These are phyloP conservation scores for Ilyonectria robusta DNA, from an alignment of 2,329 filamentous ascomycete species.

Conservation along the genomic window DNA sequence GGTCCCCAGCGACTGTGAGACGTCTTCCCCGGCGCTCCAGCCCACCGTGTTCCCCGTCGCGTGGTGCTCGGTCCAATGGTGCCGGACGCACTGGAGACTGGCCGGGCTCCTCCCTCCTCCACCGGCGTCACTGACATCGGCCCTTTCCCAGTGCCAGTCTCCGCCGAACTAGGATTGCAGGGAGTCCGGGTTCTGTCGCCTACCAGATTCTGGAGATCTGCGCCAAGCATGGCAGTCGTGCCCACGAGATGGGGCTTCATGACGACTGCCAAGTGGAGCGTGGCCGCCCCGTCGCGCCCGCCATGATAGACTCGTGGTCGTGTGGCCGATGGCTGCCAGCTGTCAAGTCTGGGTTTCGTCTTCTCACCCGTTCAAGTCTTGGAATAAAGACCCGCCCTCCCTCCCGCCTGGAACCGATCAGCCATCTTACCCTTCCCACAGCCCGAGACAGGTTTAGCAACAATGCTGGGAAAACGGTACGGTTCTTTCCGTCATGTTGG, in stretches of 20 bases:
- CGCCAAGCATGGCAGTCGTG: constrained; percentile 21
- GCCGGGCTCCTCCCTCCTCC: constrained; percentile 28
- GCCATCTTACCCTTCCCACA: constrained; percentile 12
- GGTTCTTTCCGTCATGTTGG: background rate
- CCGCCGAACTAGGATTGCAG: constrained; percentile 24
- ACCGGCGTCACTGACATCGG: constrained; percentile 47
- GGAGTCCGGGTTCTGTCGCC: constrained; percentile 6
- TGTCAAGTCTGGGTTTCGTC: background rate
- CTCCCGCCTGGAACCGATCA: constrained; percentile 27
- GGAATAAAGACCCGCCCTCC: constrained; percentile 39
- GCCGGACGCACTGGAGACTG: constrained; percentile 24
- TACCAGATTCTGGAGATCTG: constrained; percentile 30
- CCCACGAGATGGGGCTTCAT: constrained; percentile 38
- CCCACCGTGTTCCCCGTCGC: constrained; percentile 3
- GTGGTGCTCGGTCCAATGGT: constrained; percentile 8
- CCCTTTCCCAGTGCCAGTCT: constrained; percentile 40
- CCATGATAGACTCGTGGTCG: background rate
- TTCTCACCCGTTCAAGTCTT: background rate
- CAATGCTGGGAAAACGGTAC: constrained; percentile 46
- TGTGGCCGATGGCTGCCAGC: background rate
- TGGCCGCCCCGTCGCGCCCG: constrained; percentile 27
- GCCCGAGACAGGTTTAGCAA: constrained; percentile 33
- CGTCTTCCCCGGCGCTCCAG: constrained; percentile 5
- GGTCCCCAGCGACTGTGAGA: background rate
- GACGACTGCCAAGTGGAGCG: constrained; percentile 49